These are phyloP conservation scores for Phaffia rhodozyma DNA, from an alignment of 1,284 basidiomycete species.

Conservation along the genomic window DNA sequence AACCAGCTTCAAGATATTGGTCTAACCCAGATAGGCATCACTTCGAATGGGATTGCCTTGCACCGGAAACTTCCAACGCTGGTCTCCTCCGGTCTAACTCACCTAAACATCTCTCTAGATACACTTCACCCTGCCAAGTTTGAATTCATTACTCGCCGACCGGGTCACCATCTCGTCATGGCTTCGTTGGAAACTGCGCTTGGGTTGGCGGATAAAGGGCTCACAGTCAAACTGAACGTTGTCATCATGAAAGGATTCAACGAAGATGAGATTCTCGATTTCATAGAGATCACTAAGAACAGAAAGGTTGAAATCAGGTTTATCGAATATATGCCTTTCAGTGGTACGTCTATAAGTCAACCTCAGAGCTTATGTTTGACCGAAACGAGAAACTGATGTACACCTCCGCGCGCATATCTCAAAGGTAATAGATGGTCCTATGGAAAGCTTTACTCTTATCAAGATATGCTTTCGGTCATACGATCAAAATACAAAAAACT, in stretches of 20 bases:
- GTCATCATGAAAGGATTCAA: conserved; percentile 72
- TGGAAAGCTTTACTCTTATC: conserved; percentile 63
- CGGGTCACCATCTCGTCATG: conserved; percentile 61
- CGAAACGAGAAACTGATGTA: not conserved
- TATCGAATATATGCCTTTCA: conserved; percentile 90
- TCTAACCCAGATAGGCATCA: conserved; percentile 69
- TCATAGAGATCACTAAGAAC: conserved; percentile 59
- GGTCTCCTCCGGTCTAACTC: conserved; percentile 60
- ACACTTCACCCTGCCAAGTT: conserved; percentile 79
- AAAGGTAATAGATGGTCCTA: conserved; percentile 79
- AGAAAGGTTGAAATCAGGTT: conserved; percentile 60
- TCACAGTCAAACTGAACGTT: conserved; percentile 61
- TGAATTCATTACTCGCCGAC: conserved; percentile 66
- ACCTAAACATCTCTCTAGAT: conserved; percentile 73
- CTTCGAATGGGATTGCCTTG: conserved; percentile 66
- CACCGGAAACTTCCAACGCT: conserved; percentile 57
- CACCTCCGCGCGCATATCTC: conserved; percentile 3
- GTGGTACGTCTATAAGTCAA: conserved; percentile 40
- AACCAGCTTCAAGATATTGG: conserved; percentile 48
- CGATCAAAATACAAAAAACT: conserved; percentile 41
- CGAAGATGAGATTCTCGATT: conserved; percentile 61
- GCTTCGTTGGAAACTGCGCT: conserved; percentile 55
- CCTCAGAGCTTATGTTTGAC: not conserved
- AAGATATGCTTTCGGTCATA: conserved; percentile 47
- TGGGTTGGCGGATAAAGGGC: conserved; percentile 24